Evolutionary conservation across 768 basidiomycete genomes (phyloP), one percentile per base, ranked within the genome.

Genomic region (Boletellus sp.): DNA sequence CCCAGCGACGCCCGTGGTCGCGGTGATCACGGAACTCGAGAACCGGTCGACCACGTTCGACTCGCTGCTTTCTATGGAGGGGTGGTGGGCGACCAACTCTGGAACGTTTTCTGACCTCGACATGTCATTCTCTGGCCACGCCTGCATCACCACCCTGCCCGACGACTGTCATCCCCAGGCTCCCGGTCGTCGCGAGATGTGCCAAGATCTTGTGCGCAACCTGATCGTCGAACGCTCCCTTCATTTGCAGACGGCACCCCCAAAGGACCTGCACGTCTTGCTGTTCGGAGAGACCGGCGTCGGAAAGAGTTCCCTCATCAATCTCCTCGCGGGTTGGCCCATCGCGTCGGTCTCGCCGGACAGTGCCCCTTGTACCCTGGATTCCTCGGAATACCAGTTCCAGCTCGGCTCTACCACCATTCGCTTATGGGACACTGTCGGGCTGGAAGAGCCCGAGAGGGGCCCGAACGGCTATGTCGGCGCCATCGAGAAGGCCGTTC

Each of bases 211-310:
- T 46, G 53, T 50, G 23, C 62, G 56, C 44, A 36, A 48, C 9
- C 56, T 64, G n/a, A 59, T 63, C 4, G 20, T 44, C 8, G 26
- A 35, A 15, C 46, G 50, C 9, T 50, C 62, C 6, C 62, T 58
- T 24, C 55, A 40, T 20, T 53, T 57, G 12, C 57, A 45, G 2
- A 64, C 57, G 1, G 20, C 19, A 13, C 49, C 53, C 10, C 57
- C 62, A 3, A 61, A 54, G 17, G 59, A 61, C n/a, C 10, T 64
- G 23, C 62, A 74, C 42, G 55, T 74, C 31, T 50, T 76, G 16
- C 36, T 76, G 16, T 76, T 76, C 37, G 74, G 74, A 1, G 73
- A 74, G 53, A 66, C 59, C 0, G 59, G 59, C 3, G 59, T 60
- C 13, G 59, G 59, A 11, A 60, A 60, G 22, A 60, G 59, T 34